Conservation (phyloP, 345 rosid genomes). For the Euclidium syriacum region DNA sequence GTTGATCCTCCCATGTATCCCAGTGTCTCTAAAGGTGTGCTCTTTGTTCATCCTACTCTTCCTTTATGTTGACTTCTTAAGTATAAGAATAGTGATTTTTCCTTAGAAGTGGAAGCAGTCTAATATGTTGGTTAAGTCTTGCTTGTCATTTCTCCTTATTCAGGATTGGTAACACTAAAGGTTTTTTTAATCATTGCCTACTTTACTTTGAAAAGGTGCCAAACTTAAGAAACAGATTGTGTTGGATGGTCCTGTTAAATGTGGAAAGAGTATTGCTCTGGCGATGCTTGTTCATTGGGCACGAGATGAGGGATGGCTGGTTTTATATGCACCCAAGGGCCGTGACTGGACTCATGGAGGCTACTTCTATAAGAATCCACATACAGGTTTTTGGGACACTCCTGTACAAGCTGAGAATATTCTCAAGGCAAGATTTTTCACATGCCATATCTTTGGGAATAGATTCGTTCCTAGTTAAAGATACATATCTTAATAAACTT, state of each 20-base stretch:
- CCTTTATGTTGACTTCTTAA: background rate
- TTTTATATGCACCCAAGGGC: slow-evolving; percentile 82
- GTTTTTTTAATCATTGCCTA: background rate
- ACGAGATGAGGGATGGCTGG: slow-evolving; percentile 94
- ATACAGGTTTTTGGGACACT: slow-evolving; percentile 90
- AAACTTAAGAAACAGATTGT: slow-evolving; percentile 75
- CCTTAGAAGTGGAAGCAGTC: background rate
- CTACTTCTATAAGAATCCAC: slow-evolving; percentile 67
- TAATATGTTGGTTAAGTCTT: background rate
- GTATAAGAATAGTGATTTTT: background rate
- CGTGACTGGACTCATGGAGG: slow-evolving; percentile 95
- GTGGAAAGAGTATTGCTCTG: slow-evolving; percentile 89
- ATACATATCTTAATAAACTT: slow-evolving; percentile 1
- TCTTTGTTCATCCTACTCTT: background rate
- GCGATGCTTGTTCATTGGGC: slow-evolving; percentile 99
- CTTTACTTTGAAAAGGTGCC: slow-evolving; percentile 34
- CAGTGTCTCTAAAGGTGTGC: slow-evolving; percentile 45
- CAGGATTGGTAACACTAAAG: background rate
- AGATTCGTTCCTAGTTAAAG: background rate
- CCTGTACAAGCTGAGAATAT: slow-evolving; percentile 83
- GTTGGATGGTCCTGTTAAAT: slow-evolving; percentile 85
- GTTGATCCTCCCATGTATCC: slow-evolving; percentile 72
- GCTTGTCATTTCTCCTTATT: background rate
- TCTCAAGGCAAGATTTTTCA: slow-evolving; percentile 58
- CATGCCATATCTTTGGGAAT: background rate